Base-by-base conservation (phyloP, 257 asterid genomes). In the Apocynum venetum region DNA sequence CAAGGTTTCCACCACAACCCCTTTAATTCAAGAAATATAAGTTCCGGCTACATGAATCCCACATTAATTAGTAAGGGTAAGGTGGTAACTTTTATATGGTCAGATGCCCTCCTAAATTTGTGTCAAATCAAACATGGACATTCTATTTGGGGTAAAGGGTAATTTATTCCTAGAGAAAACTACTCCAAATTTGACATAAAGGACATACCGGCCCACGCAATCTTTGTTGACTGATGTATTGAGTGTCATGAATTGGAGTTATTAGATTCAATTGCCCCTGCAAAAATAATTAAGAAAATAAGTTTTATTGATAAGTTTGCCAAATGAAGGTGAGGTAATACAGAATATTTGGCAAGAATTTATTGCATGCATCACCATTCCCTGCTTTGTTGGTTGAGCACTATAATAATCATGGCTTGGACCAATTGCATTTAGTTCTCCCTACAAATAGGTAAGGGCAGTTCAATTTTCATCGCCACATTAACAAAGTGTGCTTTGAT, bases 211-310 rank as follows among this genome's bases (percentile, higher is more conserved):
- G 76, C 43, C 78, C 77, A 57, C 72, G 82, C 75, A 75, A 57
- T 75, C 83, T 74, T 72, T 81, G 85, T 66, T 71, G 78, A 77
- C 59, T 43, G 59, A 77, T 47, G 61, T 57, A 71, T 35, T 73
- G 73, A 69, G 72, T 76, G 76, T 72, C 77, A 35, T 60, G 69
- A 48, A 59, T 60, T 72, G 84, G 40, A 43, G 77, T 63, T 74
- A 74, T 60, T 48, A 82, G 46, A 73, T 69, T 77, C 74, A 70
- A 56, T 72, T 80, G 79, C 31, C 85, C 84, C 85, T 84, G 72
- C 3, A 61, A 77, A 61, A 75, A 71, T 0, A 36, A 25, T 11
- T 61, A 72, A 70, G 25, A 80, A 75, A 78, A 41, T 61, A 47
- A 80, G 44, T 49, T 47, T 2, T 17, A 8, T 25, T n/a, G 49